Evolutionary conservation across 768 basidiomycete genomes (phyloP), one percentile per base, ranked within the genome.

Genomic region (Trametes gibbosa): DNA sequence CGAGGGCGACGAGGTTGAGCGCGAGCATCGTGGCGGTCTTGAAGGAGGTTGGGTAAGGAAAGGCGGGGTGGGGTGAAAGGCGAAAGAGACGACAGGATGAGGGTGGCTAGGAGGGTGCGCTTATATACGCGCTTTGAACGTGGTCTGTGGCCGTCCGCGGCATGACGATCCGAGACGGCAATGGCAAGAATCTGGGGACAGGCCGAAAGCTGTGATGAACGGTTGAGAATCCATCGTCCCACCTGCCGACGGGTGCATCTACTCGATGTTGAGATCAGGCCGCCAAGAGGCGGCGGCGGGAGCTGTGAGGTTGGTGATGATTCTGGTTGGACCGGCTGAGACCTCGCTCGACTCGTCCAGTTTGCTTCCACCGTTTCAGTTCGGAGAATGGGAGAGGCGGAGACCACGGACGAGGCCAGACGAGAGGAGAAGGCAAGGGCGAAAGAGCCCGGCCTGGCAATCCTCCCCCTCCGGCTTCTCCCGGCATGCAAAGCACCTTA

Each of bases 1-100:
- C 47, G 49, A 53, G 19, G 47, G 53, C 23, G 48, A 59, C 47
- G 29, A 56, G 21, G 42, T 27, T 53, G 53, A 63, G 40, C 32
- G 62, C 56, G 57, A 61, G 52, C 65, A 63, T 65, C 34, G 34
- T 53, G 58, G 43, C 47, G 45, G n/a, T 32, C 29, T n/a, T 49
- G 48, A 19, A 49, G 29, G 48, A 14, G 32, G 42, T 21, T 35
- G 21, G 34, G 29, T 35, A 48, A 48, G 37, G 54, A 48, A 27
- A 40, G 46, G 25, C 17, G 37, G 29, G 55, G 14, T 10, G 25
- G 14, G 25, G 27, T 8, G 21, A 37, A 49, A 42, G 55, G 19
- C 16, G 46, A 56, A 50, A 19, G 9, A 37, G 34, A 29, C 7
- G 46, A 8, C 23, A 27, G 46, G 14, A 14, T 3, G 8, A 23